These are phyloP conservation scores for Puccinia horiana DNA, from an alignment of 1,284 basidiomycete species.

Conservation along the genomic window DNA sequence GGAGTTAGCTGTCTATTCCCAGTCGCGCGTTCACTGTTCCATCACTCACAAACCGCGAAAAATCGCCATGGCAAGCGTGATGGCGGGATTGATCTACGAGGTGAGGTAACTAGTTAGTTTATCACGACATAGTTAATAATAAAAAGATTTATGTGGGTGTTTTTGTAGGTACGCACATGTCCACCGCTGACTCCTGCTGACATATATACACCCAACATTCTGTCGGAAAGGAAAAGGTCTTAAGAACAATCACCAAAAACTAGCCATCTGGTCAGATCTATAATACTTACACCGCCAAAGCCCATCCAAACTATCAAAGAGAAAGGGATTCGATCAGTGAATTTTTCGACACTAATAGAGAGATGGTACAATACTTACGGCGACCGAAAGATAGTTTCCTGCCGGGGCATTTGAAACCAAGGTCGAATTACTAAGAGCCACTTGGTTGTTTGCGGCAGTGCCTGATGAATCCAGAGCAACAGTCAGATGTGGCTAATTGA, in stretches of 20 bases:
- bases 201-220: slow-evolving; percentile 39
- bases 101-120: background rate
- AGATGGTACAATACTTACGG: slow-evolving; percentile 15
- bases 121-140: background rate
- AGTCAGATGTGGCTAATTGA: background rate
- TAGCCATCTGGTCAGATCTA: background rate
- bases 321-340: background rate
- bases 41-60: slow-evolving; percentile 40
- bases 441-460: slow-evolving; percentile 45
- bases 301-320: slow-evolving; percentile 40
- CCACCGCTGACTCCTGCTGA: slow-evolving; percentile 47
- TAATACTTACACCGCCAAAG: slow-evolving; percentile 36
- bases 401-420: slow-evolving; percentile 2
- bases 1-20: background rate
- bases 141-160: too few relatives aligned
- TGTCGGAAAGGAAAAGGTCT: background rate
- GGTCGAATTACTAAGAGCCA: slow-evolving; percentile 38
- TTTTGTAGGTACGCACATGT: slow-evolving; percentile 20
- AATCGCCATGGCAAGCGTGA: slow-evolving; percentile 39
- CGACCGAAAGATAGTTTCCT: slow-evolving; percentile 30
- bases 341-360: background rate
- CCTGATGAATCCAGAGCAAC: slow-evolving; percentile 19
- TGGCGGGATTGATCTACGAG: slow-evolving; percentile 44
- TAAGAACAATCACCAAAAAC: background rate
- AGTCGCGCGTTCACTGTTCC: background rate